Conservation (phyloP, 2,329 filamentous ascomycete genomes). For the Arthrobotrys iridis region DNA sequence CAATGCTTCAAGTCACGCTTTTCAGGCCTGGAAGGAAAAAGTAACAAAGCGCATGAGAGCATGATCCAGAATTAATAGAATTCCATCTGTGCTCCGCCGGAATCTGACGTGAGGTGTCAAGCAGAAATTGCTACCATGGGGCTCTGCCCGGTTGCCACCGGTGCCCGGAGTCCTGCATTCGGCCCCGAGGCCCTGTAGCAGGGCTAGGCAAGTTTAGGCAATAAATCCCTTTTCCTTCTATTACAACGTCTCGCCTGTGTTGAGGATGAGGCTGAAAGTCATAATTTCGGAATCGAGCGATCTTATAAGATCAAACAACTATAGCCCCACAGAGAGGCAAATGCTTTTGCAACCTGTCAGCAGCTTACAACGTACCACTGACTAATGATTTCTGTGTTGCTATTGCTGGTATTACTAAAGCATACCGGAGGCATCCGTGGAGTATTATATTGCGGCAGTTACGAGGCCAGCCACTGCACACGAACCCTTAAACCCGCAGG, state of each 20-base stretch:
- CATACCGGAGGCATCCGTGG: neutral
- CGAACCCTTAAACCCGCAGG: neutral
- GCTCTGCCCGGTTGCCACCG: neutral
- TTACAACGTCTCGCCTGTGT: constrained; percentile 14
- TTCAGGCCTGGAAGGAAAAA: constrained; percentile 27
- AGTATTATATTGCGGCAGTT: constrained; percentile 15
- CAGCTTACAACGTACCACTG: constrained; percentile 3
- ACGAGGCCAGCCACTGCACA: neutral
- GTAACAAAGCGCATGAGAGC: constrained; percentile 23
- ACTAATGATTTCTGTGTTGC: constrained; percentile 12
- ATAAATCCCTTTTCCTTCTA: constrained; percentile 3
- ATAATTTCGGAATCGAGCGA: constrained; percentile 46
- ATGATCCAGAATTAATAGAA: constrained; percentile 31
- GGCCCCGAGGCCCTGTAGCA: neutral
- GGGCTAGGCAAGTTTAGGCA: constrained; percentile 30
- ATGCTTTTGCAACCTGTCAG: constrained; percentile 9
- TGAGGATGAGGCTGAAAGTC: constrained; percentile 38
- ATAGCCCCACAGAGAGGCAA: constrained; percentile 35
- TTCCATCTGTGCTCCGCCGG: constrained; percentile 6
- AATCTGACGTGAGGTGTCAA: constrained; percentile 52
- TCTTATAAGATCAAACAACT: constrained; percentile 36
- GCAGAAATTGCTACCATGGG: constrained; percentile 27
- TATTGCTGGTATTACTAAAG: constrained; percentile 25
- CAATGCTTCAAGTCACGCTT: neutral
- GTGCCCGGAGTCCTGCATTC: neutral